Percentiles rank a stretch among this genome's conserved stretches.
Evolutionary conservation across 1,284 basidiomycete genomes (phyloP).

Genomic region (Marasmius sp.): DNA sequence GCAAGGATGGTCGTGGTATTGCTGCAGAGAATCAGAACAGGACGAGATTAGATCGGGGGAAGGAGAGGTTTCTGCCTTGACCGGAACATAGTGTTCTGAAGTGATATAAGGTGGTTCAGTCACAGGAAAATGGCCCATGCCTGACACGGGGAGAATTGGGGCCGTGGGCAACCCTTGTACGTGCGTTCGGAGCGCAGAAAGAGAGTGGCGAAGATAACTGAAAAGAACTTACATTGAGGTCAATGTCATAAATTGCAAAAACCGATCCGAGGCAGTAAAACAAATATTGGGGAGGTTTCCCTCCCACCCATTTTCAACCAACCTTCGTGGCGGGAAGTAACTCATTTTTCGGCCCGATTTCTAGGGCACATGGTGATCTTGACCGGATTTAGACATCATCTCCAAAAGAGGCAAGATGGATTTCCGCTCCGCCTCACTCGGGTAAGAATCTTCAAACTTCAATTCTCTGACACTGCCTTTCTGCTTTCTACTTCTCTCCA

Average conservation of each 20-base stretch:
- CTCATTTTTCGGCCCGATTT: neutral
- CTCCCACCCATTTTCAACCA: neutral
- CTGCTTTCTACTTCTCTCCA: too few relatives aligned
- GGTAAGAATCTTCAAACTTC: neutral
- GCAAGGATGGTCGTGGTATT: conserved; percentile 2
- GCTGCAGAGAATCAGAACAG: conserved; percentile 3
- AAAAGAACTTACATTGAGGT: neutral
- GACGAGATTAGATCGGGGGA: conserved; percentile 13
- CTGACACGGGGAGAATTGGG: too few relatives aligned
- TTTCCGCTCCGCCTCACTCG: too few relatives aligned
- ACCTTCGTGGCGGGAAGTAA: neutral
- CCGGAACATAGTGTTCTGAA: conserved; percentile 5
- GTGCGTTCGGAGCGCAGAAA: neutral
- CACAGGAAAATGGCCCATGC: neutral
- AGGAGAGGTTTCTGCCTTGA: conserved; percentile 13
- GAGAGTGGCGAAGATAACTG: neutral
- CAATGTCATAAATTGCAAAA: neutral
- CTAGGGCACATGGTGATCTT: neutral
- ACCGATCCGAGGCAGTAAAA: neutral
- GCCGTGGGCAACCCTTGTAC: neutral
- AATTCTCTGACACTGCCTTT: neutral
- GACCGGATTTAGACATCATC: neutral
- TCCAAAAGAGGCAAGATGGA: too few relatives aligned
- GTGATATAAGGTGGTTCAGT: conserved; percentile 1
- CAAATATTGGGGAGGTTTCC: neutral